A percentile compares a stretch with the other conserved stretches of the same genome.
Conservation (phyloP, 352 stramenopile species). For the Pseudoperonospora humuli region DNA sequence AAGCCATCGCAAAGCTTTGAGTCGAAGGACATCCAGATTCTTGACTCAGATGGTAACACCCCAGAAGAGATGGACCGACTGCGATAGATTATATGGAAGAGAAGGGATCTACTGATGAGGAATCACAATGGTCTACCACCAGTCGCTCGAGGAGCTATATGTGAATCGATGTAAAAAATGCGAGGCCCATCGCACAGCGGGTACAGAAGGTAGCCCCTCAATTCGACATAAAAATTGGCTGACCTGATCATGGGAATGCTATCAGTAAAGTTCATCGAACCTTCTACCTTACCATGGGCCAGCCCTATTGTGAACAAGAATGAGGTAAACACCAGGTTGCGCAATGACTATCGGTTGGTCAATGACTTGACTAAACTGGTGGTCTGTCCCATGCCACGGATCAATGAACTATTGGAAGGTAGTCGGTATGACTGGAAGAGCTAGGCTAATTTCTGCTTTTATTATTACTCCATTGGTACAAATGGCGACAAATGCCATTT, state of each 20-base stretch:
- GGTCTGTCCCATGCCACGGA: slow-evolving; percentile 2
- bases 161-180: not conserved
- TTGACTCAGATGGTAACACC: too few relatives aligned
- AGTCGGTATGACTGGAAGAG: not conserved
- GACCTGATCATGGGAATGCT: slow-evolving; percentile 2
- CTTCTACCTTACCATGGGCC: not conserved
- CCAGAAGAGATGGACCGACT: too few relatives aligned
- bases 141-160: not conserved
- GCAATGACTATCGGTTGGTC: slow-evolving; percentile 1
- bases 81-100: not conserved
- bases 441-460: not conserved
- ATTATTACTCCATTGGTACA: not conserved
- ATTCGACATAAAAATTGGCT: not conserved
- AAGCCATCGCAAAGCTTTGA: not conserved
- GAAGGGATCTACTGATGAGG: not conserved
- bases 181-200: not conserved
- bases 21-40: too few relatives aligned
- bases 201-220: not conserved
- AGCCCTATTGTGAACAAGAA: not conserved
- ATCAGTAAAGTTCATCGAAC: slow-evolving; percentile 1
- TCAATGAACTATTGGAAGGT: slow-evolving; percentile 13
- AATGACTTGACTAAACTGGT: not conserved
- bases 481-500: not conserved
- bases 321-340: not conserved
- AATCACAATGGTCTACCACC: not conserved